Base-by-base conservation (phyloP, 2,329 filamentous ascomycete genomes). In the Cordyceps pruinosa region DNA sequence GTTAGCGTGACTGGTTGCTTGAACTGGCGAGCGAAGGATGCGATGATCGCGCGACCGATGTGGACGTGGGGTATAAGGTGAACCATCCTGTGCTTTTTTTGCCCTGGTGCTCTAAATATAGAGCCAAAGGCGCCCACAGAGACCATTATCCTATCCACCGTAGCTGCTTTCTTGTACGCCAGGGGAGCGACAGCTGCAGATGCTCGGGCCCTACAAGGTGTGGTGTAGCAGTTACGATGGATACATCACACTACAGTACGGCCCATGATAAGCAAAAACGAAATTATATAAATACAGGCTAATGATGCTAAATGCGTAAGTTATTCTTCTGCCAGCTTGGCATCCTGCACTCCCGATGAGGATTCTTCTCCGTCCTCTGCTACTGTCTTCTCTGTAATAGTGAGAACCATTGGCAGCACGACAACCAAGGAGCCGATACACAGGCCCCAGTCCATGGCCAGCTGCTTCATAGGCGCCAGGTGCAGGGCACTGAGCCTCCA, bases 401-500 rank as follows among this genome's bases (percentile, higher is more conserved):
- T 70, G 62, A 68, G 67, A 4, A 78, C 73, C 0, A 72, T 68
- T 3, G 76, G 75, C 48, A 78, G 63, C 5, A 69, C 74, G 41
- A 77, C 58, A 5, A 75, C 58, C 25, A 78, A 61, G 0, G 73
- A 68, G 2, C 72, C 75, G 54, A 77, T 76, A 56, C 71, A 76
- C 15, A 77, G 62, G 1, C 73, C 73, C 75, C 75, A 77, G 57
- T 76, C 69, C 70, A 76, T 75, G 3, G 68, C 74, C 46, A 77
- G 67, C 64, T 77, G 74, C 1, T 68, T 69, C 69, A 73, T 75
- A 5, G 69, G 62, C 13, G 68, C 64, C 17, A 66, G 66, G 1
- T 64, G 59, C 37, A 72, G 53, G 0, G 74, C 73, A 58, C 75
- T 74, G 30, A 77, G 64, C 9, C 74, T 68, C 74, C 74, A 78